phyloP scores from a whole-genome alignment of 148 eudicot genomes.

The Beta vulgaris region DNA sequence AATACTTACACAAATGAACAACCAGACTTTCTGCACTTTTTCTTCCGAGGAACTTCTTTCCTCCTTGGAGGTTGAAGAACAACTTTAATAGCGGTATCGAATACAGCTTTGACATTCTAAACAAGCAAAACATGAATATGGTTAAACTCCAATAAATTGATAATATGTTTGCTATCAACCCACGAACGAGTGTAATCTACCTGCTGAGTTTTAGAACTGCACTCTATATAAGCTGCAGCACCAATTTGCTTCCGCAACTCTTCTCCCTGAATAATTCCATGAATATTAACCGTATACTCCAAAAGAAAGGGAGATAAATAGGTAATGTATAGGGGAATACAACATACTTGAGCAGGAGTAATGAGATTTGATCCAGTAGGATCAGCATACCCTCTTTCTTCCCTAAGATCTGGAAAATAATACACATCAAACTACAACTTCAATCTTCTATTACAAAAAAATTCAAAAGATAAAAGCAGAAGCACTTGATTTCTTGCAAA shows the following conservation, averaged over 20 bases:
- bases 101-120: slow-evolving; percentile 90
- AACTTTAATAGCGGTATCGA: slow-evolving; percentile 86
- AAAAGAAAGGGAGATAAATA: neutral
- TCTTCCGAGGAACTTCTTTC: slow-evolving; percentile 64
- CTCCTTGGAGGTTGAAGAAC: slow-evolving; percentile 97
- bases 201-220: slow-evolving; percentile 99
- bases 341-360: slow-evolving; percentile 72
- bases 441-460: neutral
- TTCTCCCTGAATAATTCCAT: slow-evolving; percentile 62
- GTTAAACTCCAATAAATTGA: neutral
- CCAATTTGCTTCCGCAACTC: slow-evolving; percentile 97
- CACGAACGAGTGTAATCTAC: slow-evolving; percentile 32
- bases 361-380: slow-evolving; percentile 66
- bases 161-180: neutral
- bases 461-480: neutral
- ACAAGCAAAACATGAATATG: neutral
- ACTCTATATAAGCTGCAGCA: slow-evolving; percentile 92
- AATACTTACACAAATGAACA: slow-evolving; percentile 80
- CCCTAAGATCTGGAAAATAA: slow-evolving; percentile 70
- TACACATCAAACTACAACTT: neutral
- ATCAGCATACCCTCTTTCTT: slow-evolving; percentile 77
- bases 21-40: slow-evolving; percentile 52
- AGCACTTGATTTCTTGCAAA: neutral
- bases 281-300: slow-evolving; percentile 3
- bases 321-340: neutral